Evolutionary conservation across 2,329 filamentous ascomycete genomes (phyloP).

Genomic region (Pseudogymnoascus sp.): DNA sequence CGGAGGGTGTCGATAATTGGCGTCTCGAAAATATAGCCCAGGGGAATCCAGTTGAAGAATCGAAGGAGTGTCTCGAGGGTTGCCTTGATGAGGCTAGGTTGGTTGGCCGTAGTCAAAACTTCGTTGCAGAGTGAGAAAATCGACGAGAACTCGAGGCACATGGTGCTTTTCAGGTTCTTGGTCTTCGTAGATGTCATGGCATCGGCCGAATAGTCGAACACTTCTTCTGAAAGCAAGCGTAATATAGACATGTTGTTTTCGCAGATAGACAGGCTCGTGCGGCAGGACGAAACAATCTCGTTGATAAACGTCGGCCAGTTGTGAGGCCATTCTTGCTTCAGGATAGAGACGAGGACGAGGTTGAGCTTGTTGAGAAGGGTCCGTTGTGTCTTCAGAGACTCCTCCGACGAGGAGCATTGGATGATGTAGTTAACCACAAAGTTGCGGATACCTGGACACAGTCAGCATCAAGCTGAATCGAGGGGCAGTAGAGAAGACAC

Average conservation of each 20-base stretch:
- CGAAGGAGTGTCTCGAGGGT: constrained; percentile 91
- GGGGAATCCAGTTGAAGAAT: constrained; percentile 97
- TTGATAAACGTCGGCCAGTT: constrained; percentile 99
- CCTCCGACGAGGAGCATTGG: constrained; percentile 82
- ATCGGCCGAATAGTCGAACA: constrained; percentile 97
- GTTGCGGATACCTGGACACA: constrained; percentile 76
- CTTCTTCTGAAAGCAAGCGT: constrained; percentile 89
- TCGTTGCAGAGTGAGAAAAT: constrained; percentile 98
- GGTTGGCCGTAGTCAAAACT: constrained; percentile 81
- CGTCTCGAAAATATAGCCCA: constrained; percentile 98
- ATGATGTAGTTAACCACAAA: constrained; percentile 99
- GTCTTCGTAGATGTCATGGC: constrained; percentile 99
- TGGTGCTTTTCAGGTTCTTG: constrained; percentile 91
- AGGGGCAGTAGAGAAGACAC: constrained; percentile 23
- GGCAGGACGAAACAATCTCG: constrained; percentile 95
- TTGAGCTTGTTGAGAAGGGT: constrained; percentile 97
- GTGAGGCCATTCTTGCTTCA: constrained; percentile 99
- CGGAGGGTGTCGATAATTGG: constrained; percentile 90
- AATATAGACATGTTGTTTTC: constrained; percentile 99
- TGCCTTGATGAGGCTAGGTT: constrained; percentile 86
- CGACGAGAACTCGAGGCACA: constrained; percentile 97
- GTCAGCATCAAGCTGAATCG: constrained; percentile 17
- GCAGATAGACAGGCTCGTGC: constrained; percentile 92
- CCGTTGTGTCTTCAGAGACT: constrained; percentile 73
- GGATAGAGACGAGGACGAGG: constrained; percentile 88